phyloP scores from a whole-genome alignment of 352 stramenopile species.

The Phytophthora meadii region DNA sequence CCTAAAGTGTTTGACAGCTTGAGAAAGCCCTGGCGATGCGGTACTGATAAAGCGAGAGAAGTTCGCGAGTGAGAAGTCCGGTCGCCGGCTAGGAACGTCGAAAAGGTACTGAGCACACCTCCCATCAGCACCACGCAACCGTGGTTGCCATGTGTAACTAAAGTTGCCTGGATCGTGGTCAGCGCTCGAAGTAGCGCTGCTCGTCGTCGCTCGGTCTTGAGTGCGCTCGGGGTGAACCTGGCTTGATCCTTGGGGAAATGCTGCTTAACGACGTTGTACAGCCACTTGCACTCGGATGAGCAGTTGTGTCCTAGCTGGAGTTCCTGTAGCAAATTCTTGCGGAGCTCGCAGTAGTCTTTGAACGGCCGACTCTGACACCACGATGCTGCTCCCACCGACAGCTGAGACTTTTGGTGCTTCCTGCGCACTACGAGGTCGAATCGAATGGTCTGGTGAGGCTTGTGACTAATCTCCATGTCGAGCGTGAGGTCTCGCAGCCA shows the following conservation, averaged over 20 bases:
- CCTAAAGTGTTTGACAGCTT: constrained; percentile 22
- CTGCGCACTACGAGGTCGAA: constrained; percentile 31
- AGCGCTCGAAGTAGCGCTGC: constrained; percentile 36
- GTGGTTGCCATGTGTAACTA: constrained; percentile 47
- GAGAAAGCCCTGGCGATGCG: constrained; percentile 10
- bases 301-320: constrained; percentile 48
- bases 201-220: constrained; percentile 31
- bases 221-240: constrained; percentile 17
- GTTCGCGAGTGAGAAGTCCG: constrained; percentile 18
- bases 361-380: constrained; percentile 41
- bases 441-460: constrained; percentile 12
- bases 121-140: constrained; percentile 46
- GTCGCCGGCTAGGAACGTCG: constrained; percentile 28
- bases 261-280: constrained; percentile 48
- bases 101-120: constrained; percentile 39
- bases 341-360: constrained; percentile 36
- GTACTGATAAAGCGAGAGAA: constrained; percentile 16
- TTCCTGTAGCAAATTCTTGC: constrained; percentile 44
- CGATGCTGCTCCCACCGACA: constrained; percentile 15
- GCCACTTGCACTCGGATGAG: constrained; percentile 50
- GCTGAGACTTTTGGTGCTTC: constrained; percentile 13
- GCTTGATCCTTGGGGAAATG: constrained; percentile 50
- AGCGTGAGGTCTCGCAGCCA: constrained; percentile 32
- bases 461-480: constrained; percentile 28
- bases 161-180: constrained; percentile 43